Conservation (phyloP, 768 basidiomycete species). For the Russula earlei region DNA sequence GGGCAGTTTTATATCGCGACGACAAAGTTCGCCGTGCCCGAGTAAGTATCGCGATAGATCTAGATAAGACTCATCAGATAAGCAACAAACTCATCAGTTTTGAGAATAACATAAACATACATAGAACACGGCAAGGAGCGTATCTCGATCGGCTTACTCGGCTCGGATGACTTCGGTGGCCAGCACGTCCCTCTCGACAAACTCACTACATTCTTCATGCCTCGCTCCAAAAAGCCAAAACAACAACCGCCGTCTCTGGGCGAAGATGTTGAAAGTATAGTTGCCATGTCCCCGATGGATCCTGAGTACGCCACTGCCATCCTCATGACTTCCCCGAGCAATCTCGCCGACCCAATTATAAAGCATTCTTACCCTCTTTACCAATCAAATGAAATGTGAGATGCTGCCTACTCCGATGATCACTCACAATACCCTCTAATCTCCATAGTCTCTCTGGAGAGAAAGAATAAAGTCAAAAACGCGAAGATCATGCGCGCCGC, state of each 20-base stretch:
- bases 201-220: not conserved
- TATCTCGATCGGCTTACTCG: too few species aligned
- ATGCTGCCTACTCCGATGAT: not conserved
- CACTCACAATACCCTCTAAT: not conserved
- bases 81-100: too few species aligned
- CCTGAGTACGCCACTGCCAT: not conserved
- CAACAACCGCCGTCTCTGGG: not conserved
- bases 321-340: not conserved
- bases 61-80: too few species aligned
- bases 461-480: not conserved
- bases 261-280: not conserved
- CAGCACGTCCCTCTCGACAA: too few species aligned
- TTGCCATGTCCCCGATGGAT: not conserved
- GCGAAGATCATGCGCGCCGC: slow-evolving; percentile 4
- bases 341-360: not conserved
- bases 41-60: too few species aligned
- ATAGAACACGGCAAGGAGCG: too few species aligned
- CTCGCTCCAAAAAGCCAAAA: not conserved
- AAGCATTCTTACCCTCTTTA: slow-evolving; percentile 3
- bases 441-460: not conserved
- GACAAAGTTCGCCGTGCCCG: too few species aligned
- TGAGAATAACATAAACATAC: too few species aligned
- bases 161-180: too few species aligned
- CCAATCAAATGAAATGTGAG: slow-evolving; percentile 8
- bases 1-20: not conserved